phyloP scores from a whole-genome alignment of 345 rosid species.

The Clarkia xantiana region DNA sequence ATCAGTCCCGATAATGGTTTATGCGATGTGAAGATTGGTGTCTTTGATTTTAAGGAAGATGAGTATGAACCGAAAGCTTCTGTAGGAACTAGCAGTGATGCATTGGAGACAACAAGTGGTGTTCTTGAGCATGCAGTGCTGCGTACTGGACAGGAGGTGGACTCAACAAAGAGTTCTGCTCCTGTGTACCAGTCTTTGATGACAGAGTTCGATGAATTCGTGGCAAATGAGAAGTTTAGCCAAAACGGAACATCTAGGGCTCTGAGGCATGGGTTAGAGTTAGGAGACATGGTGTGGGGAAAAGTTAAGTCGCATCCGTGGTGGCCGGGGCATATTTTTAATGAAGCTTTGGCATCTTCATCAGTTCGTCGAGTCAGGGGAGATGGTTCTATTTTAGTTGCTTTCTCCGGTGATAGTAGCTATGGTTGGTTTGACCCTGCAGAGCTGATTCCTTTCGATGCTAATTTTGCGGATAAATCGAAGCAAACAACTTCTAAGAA shows the following conservation, averaged over 20 bases:
- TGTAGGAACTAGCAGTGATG: neutral
- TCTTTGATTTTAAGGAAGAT: neutral
- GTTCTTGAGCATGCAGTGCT: neutral
- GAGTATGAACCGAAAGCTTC: neutral
- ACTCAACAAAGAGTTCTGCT: constrained; percentile 1
- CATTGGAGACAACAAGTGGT: neutral
- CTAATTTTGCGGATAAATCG: constrained; percentile 51
- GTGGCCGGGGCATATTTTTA: constrained; percentile 99
- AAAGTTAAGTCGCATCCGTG: constrained; percentile 98
- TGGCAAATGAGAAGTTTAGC: constrained; percentile 61
- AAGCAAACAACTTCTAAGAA: constrained; percentile 52
- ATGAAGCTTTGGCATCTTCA: constrained; percentile 67
- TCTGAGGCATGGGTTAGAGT: constrained; percentile 60
- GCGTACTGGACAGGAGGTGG: constrained; percentile 14
- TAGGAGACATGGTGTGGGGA: constrained; percentile 99
- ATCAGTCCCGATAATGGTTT: neutral
- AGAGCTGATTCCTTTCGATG: constrained; percentile 81
- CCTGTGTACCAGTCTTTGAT: constrained; percentile 37
- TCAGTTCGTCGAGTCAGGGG: constrained; percentile 76
- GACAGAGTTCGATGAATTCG: constrained; percentile 83
- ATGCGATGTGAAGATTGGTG: neutral
- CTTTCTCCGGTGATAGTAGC: constrained; percentile 95
- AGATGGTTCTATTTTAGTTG: constrained; percentile 78
- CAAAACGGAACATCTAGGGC: constrained; percentile 57
- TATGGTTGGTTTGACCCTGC: constrained; percentile 99